Evolutionary conservation across 1,139 yeast species (phyloP).

Genomic region (Scheffersomyces insectosa): DNA sequence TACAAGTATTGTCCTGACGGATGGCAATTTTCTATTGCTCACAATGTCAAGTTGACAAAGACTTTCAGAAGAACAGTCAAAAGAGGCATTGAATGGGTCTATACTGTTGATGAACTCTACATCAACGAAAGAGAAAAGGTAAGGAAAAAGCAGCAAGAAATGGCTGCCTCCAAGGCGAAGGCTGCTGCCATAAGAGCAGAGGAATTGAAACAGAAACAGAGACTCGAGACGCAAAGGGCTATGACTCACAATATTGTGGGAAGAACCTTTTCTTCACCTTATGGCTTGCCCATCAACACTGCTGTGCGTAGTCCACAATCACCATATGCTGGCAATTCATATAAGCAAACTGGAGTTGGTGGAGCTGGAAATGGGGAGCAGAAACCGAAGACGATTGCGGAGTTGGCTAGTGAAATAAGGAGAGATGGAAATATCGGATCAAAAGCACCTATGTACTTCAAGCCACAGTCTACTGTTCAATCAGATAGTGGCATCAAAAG

Average conservation of each 20-base stretch:
- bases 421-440: conserved; percentile 33
- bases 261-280: conserved; percentile 27
- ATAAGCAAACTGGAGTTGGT: background rate
- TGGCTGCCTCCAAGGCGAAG: conserved; percentile 57
- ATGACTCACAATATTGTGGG: conserved; percentile 28
- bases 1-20: conserved; percentile 94
- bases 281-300: conserved; percentile 20
- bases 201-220: conserved; percentile 47
- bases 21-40: conserved; percentile 94
- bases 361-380: conserved; percentile 16
- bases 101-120: conserved; percentile 87
- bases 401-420: conserved; percentile 55
- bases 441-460: conserved; percentile 39
- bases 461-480: conserved; percentile 21
- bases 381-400: conserved; percentile 54
- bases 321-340: conserved; percentile 13
- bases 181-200: conserved; percentile 57
- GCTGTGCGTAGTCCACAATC: conserved; percentile 20
- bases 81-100: conserved; percentile 87
- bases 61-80: conserved; percentile 74
- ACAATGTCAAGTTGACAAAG: conserved; percentile 81
- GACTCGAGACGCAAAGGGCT: conserved; percentile 32
- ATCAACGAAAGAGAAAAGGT: conserved; percentile 78
- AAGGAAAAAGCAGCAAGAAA: conserved; percentile 67
- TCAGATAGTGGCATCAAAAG: conserved; percentile 6